Evolutionary conservation across 2,329 filamentous ascomycete genomes (phyloP).

Genomic region (Harringtonia lauricola): DNA sequence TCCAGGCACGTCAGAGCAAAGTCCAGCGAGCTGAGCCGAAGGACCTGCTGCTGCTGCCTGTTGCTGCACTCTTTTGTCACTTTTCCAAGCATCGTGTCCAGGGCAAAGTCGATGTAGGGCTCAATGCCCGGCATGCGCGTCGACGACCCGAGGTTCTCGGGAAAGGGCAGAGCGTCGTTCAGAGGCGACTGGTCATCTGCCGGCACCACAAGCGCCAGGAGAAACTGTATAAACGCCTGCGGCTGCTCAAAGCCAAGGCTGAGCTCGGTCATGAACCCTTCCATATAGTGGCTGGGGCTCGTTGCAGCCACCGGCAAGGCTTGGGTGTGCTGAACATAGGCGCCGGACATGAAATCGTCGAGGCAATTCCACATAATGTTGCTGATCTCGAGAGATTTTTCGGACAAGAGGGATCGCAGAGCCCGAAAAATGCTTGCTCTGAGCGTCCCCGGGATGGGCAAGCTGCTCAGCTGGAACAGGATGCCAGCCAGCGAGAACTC

Average conservation of each 20-base stretch:
- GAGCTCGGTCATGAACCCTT: constrained; percentile 62
- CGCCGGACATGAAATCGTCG: constrained; percentile 68
- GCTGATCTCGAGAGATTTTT: constrained; percentile 57
- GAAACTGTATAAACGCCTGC: constrained; percentile 68
- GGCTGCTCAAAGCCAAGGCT: constrained; percentile 75
- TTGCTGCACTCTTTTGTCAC: constrained; percentile 39
- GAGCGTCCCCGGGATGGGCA: constrained; percentile 63
- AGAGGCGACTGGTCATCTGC: constrained; percentile 48
- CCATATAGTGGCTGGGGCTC: constrained; percentile 31
- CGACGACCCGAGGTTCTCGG: constrained; percentile 68
- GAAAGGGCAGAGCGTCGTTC: constrained; percentile 72
- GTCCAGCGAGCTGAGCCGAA: constrained; percentile 72
- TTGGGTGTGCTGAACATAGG: constrained; percentile 26
- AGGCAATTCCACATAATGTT: constrained; percentile 69
- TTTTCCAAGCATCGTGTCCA: constrained; percentile 65
- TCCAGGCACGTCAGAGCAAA: constrained; percentile 71
- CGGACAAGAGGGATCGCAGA: constrained; percentile 61
- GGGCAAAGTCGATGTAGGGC: constrained; percentile 81
- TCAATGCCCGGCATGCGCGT: constrained; percentile 77
- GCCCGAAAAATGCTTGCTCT: constrained; percentile 77
- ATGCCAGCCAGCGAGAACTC: constrained; percentile 59
- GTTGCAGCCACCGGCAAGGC: constrained; percentile 18
- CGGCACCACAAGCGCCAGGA: constrained; percentile 62
- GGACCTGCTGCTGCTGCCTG: constrained; percentile 59
- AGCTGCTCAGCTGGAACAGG: constrained; percentile 69